Percentiles rank a stretch among this genome's conserved stretches.
Evolutionary conservation across 257 asterid genomes (phyloP).

Genomic region (Cynanchum wilfordii): DNA sequence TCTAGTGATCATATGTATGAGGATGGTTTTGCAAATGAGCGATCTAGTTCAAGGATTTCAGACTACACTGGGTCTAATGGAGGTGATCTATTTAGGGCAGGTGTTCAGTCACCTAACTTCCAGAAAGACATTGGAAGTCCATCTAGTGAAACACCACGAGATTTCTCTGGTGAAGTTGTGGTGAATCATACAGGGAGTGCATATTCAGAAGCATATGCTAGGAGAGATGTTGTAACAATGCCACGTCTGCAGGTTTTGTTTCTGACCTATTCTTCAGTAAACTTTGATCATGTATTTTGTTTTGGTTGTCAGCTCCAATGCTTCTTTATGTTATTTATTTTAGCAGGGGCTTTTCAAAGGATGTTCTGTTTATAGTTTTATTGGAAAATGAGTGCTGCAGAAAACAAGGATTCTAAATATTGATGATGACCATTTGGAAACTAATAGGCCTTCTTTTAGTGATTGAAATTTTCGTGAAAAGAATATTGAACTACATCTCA

Average conservation of each 20-base stretch:
- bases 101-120: slow-evolving; percentile 41
- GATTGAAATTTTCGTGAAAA: background rate
- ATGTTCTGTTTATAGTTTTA: background rate
- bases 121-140: slow-evolving; percentile 64
- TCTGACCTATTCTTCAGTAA: background rate
- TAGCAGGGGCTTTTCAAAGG: background rate
- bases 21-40: slow-evolving; percentile 55
- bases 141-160: slow-evolving; percentile 52
- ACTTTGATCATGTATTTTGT: background rate
- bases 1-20: slow-evolving; percentile 44
- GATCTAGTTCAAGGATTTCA: slow-evolving; percentile 55
- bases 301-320: background rate
- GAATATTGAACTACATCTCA: background rate
- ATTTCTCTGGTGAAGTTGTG: slow-evolving; percentile 37
- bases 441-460: background rate
- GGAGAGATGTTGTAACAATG: slow-evolving; percentile 29
- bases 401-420: background rate
- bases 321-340: background rate
- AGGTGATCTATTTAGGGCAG: slow-evolving; percentile 51
- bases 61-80: slow-evolving; percentile 60
- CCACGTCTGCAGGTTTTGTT: slow-evolving; percentile 50
- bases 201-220: slow-evolving; percentile 7
- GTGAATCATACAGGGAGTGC: slow-evolving; percentile 18
- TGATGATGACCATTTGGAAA: background rate
- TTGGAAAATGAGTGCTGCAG: background rate